Base-by-base conservation (phyloP, 1,284 basidiomycete genomes). In the Mycena citricolor region DNA sequence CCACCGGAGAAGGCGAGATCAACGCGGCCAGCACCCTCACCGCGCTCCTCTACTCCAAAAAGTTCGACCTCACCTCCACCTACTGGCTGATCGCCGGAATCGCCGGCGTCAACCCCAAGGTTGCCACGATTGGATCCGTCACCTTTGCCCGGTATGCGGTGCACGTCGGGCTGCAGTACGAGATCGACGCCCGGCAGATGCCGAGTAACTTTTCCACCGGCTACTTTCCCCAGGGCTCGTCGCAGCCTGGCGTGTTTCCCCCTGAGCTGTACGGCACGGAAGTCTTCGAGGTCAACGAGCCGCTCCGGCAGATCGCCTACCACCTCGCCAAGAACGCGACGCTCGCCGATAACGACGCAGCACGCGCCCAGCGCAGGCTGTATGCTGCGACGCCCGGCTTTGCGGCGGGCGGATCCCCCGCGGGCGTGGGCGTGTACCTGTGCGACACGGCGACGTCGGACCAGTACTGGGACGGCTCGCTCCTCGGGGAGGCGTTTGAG, bases 51-150 rank as follows among this genome's bases (percentile, higher is more conserved):
- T 52, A 63, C 22, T 60, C 63, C 0, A 45, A 61, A 3, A 34
- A 58, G n/a, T 71, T 75, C 55, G 59, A 74, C 58, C 60, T 76
- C 14, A 60, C 44, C 2, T 29, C 56, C 34, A 73, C 73, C 3
- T 77, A 76, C 57, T 72, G 73, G 52, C 54, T 74, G 39, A 60
- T 75, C 38, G 69, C 66, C 6, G 74, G 74, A 10, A 69, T 74
- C 32, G 73, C 66, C 0, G 74, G 74, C 7, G 60, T 72, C 34
- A 73, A 64, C 55, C 73, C 44, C 12, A 40, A 41, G n/a, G 16
- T 41, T 8, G 33, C 44, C 4, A 46, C 38, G 5, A 35, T 46
- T 20, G 73, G 70, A 4, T 60, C 64, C 10, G 74, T 70, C 16
- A 65, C 67, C 1, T 69, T 74, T 47, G 68, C 72, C 3, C 61